Conservation (phyloP, 495 filamentous ascomycete species). For the Podospora pseudoanserina region DNA sequence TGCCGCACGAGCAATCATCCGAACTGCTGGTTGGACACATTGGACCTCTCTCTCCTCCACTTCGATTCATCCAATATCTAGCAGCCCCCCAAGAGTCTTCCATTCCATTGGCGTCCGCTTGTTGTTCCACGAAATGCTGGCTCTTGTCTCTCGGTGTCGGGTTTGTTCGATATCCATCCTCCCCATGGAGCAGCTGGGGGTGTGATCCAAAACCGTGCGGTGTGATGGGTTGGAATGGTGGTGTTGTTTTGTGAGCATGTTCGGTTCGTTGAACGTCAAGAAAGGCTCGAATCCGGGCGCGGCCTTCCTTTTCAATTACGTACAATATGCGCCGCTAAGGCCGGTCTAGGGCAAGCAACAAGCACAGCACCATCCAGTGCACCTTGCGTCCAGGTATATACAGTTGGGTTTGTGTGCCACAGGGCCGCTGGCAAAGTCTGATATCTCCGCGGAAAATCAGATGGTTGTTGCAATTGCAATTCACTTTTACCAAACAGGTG, state of each 20-base stretch:
- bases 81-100: neutral
- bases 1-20: constrained; percentile 13
- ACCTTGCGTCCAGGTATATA: constrained; percentile 19
- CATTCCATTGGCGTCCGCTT: neutral
- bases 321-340: constrained; percentile 33
- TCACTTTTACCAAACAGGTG: neutral
- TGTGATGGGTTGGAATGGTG: neutral
- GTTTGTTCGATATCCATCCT: neutral
- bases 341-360: constrained; percentile 18
- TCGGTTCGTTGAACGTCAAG: constrained; percentile 1
- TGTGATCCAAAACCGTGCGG: neutral
- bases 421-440: constrained; percentile 5
- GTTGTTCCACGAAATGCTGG: neutral
- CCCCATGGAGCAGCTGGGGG: neutral
- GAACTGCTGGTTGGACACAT: neutral
- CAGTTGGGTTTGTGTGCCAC: constrained; percentile 8
- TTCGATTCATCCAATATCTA: no score
- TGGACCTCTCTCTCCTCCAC: no score
- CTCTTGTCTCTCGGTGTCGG: neutral
- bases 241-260: neutral
- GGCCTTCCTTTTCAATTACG: constrained; percentile 32
- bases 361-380: constrained; percentile 16
- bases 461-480: neutral
- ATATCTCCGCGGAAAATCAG: constrained; percentile 29
- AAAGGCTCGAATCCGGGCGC: constrained; percentile 4